Evolutionary conservation across 345 rosid species (phyloP), one percentile per base, ranked within the genome.

Genomic region (Aquilaria yunnanensis): DNA sequence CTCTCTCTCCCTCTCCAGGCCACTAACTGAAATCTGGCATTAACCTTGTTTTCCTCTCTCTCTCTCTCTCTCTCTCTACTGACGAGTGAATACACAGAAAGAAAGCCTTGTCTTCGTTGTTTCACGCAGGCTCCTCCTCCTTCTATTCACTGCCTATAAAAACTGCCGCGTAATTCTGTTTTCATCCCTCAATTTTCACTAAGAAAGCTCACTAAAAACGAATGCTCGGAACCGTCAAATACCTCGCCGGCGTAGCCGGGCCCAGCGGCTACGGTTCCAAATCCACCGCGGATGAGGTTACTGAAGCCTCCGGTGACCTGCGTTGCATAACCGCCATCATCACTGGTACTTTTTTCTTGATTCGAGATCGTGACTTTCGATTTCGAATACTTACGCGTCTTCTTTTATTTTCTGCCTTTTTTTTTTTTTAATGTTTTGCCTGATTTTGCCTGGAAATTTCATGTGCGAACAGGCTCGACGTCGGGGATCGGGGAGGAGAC

Each of bases 401-500:
- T 23, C 23, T 23, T 16, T 23, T 23, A 23, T 23, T 23, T 23
- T 32, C 37, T 54, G 11, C 3, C 43, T 67, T 48, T 4, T 48
- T 4, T 48, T 67, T 59, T 59, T 8, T 29, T 9, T 30, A 34
- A 29, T 32, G 13, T 14, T 46, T 37, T 37, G 5, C 43, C 43
- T 52, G 57, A 32, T 56, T 46, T 16, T 55, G 50, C 5, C 41
- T 46, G 32, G 14, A n/a, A 23, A 23, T 23, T 23, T 23, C 23
- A 23, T 49, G 12, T 52, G 2, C 23, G 60, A 16, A 37, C 51
- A 92, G 98, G 98, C 13, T 96, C 96, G 10, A 93, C 98, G 74
- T 93, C 98, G 23, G 98, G 98, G 67, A 93, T 93, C 10, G 98
- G 98, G 60, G 92, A 87, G 5, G 98, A 93, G 85, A 90, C 97